Base-by-base conservation (phyloP, 2,329 filamentous ascomycete species). In the Balansia obtecta region DNA sequence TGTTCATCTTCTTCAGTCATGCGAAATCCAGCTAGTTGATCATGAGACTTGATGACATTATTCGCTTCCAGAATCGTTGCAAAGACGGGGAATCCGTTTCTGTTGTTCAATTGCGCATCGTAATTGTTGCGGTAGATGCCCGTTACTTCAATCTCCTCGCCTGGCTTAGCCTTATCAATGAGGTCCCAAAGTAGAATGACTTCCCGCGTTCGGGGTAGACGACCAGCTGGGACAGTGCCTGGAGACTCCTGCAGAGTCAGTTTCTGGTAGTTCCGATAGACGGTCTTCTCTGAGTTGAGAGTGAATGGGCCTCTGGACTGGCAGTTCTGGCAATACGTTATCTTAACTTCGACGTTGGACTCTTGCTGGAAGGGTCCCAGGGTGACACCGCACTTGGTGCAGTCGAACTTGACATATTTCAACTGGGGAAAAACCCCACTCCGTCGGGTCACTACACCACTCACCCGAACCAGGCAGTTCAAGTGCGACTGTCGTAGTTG, bases 211-310 rank as follows among this genome's bases (percentile, higher is more conserved):
- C 94, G 85, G 3, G 93, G 93, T 45, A 98, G 78, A 67, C 93
- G 90, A 61, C 93, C 93, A 37, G 94, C 90, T 4, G 93, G 94
- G 3, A 98, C 93, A 7, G 93, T 97, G 50, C 93, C 94, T 4
- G 93, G 93, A 0, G 94, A 95, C 67, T 98, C 93, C 63, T 98
- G 93, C 12, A 98, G 77, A 0, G 93, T 98, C 59, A 98, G 75
- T 65, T 96, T 98, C 67, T 98, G 93, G 69, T 96, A 98, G 68
- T 98, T 98, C 55, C 93, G 86, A 71, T 98, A 98, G 15, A 98
- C 86, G 0, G 93, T 98, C 74, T 95, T 94, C 65, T 97, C 93
- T 4, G 89, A 93, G 70, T 97, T 97, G 57, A 98, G 74, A 0
- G 85, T 95, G 63, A 98, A 98, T 0, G 93, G 94, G 0, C 93